These are phyloP conservation scores for Phalaenopsis equestris DNA, from an alignment of 106 monocot genomes.

Conservation along the genomic window DNA sequence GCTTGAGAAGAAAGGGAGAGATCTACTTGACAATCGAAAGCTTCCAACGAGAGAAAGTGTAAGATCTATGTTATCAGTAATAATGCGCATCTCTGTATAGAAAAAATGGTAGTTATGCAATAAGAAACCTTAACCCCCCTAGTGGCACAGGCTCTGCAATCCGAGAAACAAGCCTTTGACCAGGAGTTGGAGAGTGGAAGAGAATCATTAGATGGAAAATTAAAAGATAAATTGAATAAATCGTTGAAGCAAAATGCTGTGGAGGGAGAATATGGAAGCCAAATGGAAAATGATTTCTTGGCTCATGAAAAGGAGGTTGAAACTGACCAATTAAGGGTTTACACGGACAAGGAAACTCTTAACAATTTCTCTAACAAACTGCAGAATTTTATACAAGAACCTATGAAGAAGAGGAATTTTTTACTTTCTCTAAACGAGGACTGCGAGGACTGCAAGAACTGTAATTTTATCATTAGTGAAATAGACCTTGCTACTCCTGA, in stretches of 20 bases:
- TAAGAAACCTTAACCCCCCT: neutral
- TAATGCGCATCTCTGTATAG: no score
- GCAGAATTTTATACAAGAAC: neutral
- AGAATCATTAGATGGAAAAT: neutral
- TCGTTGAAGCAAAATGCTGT: neutral
- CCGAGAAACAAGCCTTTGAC: neutral
- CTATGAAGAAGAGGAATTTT: constrained; percentile 1
- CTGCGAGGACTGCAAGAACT: neutral
- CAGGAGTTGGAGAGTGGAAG: constrained; percentile 1
- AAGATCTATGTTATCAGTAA: neutral
- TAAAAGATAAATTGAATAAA: neutral
- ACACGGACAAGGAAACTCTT: constrained; percentile 1
- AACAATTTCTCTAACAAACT: neutral
- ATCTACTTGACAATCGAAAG: neutral
- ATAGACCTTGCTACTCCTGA: neutral
- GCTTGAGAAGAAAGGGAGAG: neutral
- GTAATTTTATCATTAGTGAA: neutral
- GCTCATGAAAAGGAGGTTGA: constrained; percentile 1
- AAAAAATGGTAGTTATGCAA: neutral
- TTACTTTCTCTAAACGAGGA: neutral
- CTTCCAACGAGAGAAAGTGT: neutral
- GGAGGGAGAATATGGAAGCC: neutral
- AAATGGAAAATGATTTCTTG: neutral
- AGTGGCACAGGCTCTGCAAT: neutral
- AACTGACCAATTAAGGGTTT: neutral